Conservation (phyloP, 352 stramenopile genomes). For the Pythium utonaiense region DNA sequence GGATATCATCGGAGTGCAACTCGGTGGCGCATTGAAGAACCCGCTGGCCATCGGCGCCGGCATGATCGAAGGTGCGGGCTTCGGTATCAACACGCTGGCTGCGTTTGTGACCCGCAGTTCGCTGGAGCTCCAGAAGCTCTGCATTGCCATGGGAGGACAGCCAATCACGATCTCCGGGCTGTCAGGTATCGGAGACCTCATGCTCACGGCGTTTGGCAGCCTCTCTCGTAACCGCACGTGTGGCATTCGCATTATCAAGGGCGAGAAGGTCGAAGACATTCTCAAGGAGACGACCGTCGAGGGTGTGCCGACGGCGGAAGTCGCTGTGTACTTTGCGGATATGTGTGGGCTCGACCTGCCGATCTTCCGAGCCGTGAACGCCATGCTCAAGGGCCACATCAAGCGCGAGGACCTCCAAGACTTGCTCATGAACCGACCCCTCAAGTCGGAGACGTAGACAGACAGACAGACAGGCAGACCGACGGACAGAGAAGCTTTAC, state of each 20-base stretch:
- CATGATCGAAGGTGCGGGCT: conserved; percentile 96
- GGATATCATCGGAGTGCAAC: conserved; percentile 95
- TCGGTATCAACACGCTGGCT: conserved; percentile 95
- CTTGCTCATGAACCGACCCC: conserved; percentile 76
- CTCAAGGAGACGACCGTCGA: conserved; percentile 88
- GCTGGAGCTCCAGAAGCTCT: conserved; percentile 95
- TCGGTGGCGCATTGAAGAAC: conserved; percentile 97
- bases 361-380: conserved; percentile 86
- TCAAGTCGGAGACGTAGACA: conserved; percentile 70
- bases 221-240: conserved; percentile 95
- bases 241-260: conserved; percentile 92
- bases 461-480: not conserved
- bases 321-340: conserved; percentile 89
- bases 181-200: conserved; percentile 91
- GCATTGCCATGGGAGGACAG: conserved; percentile 91
- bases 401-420: conserved; percentile 70
- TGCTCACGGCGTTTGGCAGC: conserved; percentile 96
- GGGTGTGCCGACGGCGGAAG: conserved; percentile 94
- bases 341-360: conserved; percentile 89
- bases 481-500: too few species aligned
- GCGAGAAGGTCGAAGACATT: conserved; percentile 92
- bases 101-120: conserved; percentile 95
- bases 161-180: conserved; percentile 95
- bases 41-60: conserved; percentile 95
- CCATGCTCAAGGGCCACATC: conserved; percentile 80